These are phyloP conservation scores for Claviceps humidiphila DNA, from an alignment of 2,329 filamentous ascomycete species.

Conservation along the genomic window DNA sequence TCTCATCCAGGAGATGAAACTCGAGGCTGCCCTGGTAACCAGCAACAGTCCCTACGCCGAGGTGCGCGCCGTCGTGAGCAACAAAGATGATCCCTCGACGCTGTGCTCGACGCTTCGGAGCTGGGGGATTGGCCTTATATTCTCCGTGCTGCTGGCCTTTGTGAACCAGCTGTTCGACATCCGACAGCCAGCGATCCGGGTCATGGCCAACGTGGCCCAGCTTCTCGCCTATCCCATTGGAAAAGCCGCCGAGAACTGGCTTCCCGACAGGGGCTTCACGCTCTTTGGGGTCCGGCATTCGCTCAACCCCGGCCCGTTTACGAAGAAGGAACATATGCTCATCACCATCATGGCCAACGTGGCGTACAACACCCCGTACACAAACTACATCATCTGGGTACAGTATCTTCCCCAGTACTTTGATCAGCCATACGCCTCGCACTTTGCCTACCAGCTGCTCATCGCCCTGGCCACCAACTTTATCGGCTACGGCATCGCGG, in stretches of 20 bases:
- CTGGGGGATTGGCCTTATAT: conserved; percentile 39
- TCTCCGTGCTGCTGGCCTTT: conserved; percentile 34
- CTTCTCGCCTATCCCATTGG: conserved; percentile 43
- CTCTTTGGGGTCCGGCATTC: conserved; percentile 32
- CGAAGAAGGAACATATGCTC: conserved; percentile 48
- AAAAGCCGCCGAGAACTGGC: conserved; percentile 32
- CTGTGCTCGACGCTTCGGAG: conserved; percentile 42
- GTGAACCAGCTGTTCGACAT: conserved; percentile 47
- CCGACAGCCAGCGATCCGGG: conserved; percentile 39
- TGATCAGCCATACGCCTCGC: conserved; percentile 38
- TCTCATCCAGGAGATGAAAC: conserved; percentile 39
- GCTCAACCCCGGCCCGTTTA: conserved; percentile 43
- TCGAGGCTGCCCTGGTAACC: conserved; percentile 39
- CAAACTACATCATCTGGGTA: conserved; percentile 41
- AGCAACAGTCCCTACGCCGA: conserved; percentile 45
- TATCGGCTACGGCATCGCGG: conserved; percentile 47
- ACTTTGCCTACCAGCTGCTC: conserved; percentile 41
- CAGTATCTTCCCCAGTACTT: conserved; percentile 40
- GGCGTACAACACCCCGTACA: conserved; percentile 38
- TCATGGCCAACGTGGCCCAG: conserved; percentile 43
- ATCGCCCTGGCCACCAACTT: conserved; percentile 43
- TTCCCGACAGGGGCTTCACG: conserved; percentile 38
- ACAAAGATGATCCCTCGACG: conserved; percentile 36
- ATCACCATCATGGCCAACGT: conserved; percentile 51
- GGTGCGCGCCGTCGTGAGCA: conserved; percentile 41